Evolutionary conservation across 768 basidiomycete species (phyloP), one percentile per base, ranked within the genome.

Genomic region (Collybia sordida): DNA sequence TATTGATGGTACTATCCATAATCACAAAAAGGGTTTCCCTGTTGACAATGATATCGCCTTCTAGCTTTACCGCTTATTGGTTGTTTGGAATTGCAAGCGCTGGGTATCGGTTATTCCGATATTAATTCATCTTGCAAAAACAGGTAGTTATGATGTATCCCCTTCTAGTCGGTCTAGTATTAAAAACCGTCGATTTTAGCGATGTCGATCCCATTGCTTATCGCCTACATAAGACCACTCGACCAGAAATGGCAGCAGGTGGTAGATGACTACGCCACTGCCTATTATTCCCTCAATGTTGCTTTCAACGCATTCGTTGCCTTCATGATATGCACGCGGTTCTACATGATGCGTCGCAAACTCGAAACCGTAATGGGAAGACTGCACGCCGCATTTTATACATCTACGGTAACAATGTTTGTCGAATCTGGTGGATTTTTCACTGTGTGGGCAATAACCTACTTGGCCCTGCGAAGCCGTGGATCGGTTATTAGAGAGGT

Each of bases 351-450:
- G 53, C 67, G 72, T 0, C 54, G 56, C 19, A 66, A 63, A 43
- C 59, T 70, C 18, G 68, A 70, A 47, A 62, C 57, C 9, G 69
- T 70, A 1, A 46, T 69, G 9, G 73, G 72, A 17, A 64, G 59
- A 25, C 58, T 73, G 5, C 63, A 67, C 42, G 70, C 73, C 1
- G 62, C 64, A 4, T 64, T 67, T n/a, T 74, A 74, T 45, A 72
- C 67, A 17, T 71, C 71, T 1, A 34, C 41, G 11, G 57, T 62
- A 21, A 72, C 72, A 2, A 60, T 64, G 25, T 66, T 72, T 35
- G 71, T 73, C n/a, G 73, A 74, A 51, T 70, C 71, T 45, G 72
- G 70, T 12, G 66, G 63, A 6, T 62, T 74, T 25, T 69, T 71
- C 52, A 70, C 73, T 0, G 6, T 71, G 0, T 74, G 73, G 73